Percentiles rank a stretch among this genome's conserved stretches.
These are phyloP conservation scores for Globisporangium camurandrum DNA, from an alignment of 352 stramenopile genomes.

Conservation along the genomic window DNA sequence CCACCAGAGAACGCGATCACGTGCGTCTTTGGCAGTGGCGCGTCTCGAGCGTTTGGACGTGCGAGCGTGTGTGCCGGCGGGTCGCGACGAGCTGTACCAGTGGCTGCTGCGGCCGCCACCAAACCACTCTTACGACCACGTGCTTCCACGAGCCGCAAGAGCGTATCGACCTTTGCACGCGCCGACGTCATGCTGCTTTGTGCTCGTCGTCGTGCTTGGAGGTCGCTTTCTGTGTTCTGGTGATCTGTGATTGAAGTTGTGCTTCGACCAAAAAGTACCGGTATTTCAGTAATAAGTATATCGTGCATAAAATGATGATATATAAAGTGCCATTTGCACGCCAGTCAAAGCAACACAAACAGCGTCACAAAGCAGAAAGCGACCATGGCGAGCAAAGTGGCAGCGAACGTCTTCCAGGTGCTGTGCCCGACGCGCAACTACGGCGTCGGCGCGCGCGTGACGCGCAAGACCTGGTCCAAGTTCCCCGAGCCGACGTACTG, in stretches of 20 bases:
- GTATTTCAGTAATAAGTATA: no score
- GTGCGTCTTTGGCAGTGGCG: constrained; percentile 32
- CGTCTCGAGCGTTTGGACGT: not conserved
- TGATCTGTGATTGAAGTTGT: no score
- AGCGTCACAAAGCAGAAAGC: no score
- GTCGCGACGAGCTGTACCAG: not conserved
- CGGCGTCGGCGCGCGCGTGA: constrained; percentile 62
- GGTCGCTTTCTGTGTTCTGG: no score
- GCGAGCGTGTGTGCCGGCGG: not conserved
- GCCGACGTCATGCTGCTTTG: no score
- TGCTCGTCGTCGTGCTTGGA: no score
- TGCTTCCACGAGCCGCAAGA: constrained; percentile 29
- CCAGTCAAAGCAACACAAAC: no score
- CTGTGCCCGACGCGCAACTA: constrained; percentile 61
- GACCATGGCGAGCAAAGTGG: constrained; percentile 35
- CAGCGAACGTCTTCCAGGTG: constrained; percentile 72
- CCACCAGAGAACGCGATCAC: constrained; percentile 92
- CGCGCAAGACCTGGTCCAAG: constrained; percentile 64
- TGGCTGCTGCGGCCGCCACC: no score
- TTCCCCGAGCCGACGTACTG: constrained; percentile 70
- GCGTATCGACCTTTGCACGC: constrained; percentile 22
- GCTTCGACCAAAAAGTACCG: no score
- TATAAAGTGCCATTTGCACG: no score
- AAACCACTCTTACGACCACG: no score
- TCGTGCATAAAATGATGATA: no score